A percentile compares a stretch with the other conserved stretches of the same genome.
These are phyloP conservation scores for Penicillium alfredii DNA, from an alignment of 495 filamentous ascomycete species.

Conservation along the genomic window DNA sequence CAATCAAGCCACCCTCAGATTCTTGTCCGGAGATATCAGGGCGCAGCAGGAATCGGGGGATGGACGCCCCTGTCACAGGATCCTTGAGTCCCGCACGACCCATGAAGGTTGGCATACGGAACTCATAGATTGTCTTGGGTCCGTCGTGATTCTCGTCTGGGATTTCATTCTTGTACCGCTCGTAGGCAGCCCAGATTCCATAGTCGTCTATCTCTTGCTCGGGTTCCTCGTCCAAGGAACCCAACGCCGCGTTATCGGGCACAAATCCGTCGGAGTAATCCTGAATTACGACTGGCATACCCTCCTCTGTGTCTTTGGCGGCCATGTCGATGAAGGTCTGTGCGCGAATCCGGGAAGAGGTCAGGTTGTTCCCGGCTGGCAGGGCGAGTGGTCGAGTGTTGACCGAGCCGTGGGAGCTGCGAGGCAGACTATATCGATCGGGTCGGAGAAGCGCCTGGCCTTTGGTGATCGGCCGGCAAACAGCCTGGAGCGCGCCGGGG, in stretches of 20 bases:
- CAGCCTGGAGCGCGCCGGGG: slow-evolving; percentile 59
- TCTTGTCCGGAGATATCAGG: slow-evolving; percentile 42
- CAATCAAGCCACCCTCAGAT: slow-evolving; percentile 39
- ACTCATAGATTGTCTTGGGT: slow-evolving; percentile 37
- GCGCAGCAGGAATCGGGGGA: slow-evolving; percentile 40
- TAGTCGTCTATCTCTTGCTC: slow-evolving; percentile 36
- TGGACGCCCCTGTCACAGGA: slow-evolving; percentile 26
- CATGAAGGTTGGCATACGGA: slow-evolving; percentile 43
- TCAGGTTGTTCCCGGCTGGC: slow-evolving; percentile 42
- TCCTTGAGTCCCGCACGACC: slow-evolving; percentile 32
- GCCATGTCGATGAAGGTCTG: slow-evolving; percentile 48
- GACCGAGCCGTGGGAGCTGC: slow-evolving; percentile 44
- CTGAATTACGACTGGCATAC: slow-evolving; percentile 38
- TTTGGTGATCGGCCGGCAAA: slow-evolving; percentile 56
- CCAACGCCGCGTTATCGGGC: slow-evolving; percentile 33
- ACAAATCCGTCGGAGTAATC: slow-evolving; percentile 40
- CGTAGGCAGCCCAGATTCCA: slow-evolving; percentile 27
- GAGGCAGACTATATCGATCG: slow-evolving; percentile 44
- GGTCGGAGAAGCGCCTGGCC: slow-evolving; percentile 44
- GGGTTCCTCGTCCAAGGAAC: slow-evolving; percentile 29
- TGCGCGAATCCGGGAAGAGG: slow-evolving; percentile 42
- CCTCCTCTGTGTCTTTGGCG: slow-evolving; percentile 37
- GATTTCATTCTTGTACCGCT: slow-evolving; percentile 22
- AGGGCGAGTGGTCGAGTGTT: slow-evolving; percentile 38
- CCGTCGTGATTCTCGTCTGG: slow-evolving; percentile 21